phyloP scores from a whole-genome alignment of 192 early-diverging fungal genomes.

The Anaeromyces robustus region DNA sequence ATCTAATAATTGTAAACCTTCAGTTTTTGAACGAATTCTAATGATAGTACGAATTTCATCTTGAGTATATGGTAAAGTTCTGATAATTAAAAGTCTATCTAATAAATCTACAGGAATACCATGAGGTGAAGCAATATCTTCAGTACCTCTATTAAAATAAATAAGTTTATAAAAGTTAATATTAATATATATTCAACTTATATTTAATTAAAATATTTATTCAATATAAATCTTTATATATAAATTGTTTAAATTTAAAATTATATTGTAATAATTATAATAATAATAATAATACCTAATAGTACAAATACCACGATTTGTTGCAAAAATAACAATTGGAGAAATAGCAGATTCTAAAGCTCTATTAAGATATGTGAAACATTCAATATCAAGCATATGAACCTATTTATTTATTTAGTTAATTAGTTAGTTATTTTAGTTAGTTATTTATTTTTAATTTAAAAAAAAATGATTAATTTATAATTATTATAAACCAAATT shows the following conservation, averaged over 20 bases:
- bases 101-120: slow-evolving; percentile 6
- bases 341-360: slow-evolving; percentile 89
- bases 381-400: slow-evolving; percentile 99
- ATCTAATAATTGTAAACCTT: neutral
- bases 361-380: slow-evolving; percentile 97
- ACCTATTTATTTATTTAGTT: slow-evolving; percentile 30
- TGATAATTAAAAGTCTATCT: slow-evolving; percentile 3
- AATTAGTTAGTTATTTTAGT: no score
- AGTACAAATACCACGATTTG: slow-evolving; percentile 87
- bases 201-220: no score
- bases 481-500: neutral
- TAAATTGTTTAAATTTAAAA: no score
- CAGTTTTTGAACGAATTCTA: slow-evolving; percentile 3
- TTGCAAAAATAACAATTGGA: slow-evolving; percentile 95
- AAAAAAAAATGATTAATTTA: neutral
- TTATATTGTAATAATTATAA: neutral
- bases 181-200: no score
- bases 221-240: no score
- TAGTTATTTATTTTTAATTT: no score
- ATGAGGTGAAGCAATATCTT: slow-evolving; percentile 49
- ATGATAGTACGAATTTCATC: slow-evolving; percentile 5
- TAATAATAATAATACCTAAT: slow-evolving; percentile 18
- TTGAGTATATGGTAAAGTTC: slow-evolving; percentile 5
- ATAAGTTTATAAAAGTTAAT: neutral
- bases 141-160: slow-evolving; percentile 47